Evolutionary conservation across 2,329 filamentous ascomycete species (phyloP).

Genomic region (Lomentospora prolificans): DNA sequence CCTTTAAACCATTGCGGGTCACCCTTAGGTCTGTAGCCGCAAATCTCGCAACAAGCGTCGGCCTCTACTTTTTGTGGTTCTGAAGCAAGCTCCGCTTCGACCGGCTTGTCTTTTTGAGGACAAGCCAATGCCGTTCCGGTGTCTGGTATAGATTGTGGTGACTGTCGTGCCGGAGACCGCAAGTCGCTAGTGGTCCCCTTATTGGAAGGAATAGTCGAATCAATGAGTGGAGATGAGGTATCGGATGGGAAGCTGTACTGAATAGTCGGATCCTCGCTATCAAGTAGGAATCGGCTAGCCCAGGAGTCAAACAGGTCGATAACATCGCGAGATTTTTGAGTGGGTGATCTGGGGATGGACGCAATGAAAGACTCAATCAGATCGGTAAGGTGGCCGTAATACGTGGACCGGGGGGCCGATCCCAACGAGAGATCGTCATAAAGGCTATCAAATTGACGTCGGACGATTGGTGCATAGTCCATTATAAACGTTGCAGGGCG

Average conservation of each 20-base stretch:
- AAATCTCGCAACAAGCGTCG: constrained; percentile 32
- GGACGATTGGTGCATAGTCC: constrained; percentile 29
- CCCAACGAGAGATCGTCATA: constrained; percentile 20
- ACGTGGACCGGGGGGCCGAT: not conserved
- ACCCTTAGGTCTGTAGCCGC: constrained; percentile 45
- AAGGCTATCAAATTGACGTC: constrained; percentile 31
- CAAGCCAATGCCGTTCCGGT: not conserved
- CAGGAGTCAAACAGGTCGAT: constrained; percentile 10
- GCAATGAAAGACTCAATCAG: constrained; percentile 27
- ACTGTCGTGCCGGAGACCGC: not conserved
- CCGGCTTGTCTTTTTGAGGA: not conserved
- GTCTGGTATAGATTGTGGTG: not conserved
- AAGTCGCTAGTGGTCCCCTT: not conserved
- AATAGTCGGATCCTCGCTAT: not conserved
- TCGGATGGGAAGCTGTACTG: not conserved
- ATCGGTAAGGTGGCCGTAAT: not conserved
- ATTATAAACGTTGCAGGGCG: constrained; percentile 17
- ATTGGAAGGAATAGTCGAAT: not conserved
- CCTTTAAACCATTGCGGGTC: constrained; percentile 49
- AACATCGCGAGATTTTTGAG: not conserved
- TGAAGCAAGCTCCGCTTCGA: not conserved
- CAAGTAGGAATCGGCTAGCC: not conserved
- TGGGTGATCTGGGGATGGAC: constrained; percentile 12
- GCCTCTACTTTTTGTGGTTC: constrained; percentile 2
- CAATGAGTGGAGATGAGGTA: not conserved